These are phyloP conservation scores for Aspergillus pseudotamarii DNA, from an alignment of 2,329 filamentous ascomycete species.

Conservation along the genomic window DNA sequence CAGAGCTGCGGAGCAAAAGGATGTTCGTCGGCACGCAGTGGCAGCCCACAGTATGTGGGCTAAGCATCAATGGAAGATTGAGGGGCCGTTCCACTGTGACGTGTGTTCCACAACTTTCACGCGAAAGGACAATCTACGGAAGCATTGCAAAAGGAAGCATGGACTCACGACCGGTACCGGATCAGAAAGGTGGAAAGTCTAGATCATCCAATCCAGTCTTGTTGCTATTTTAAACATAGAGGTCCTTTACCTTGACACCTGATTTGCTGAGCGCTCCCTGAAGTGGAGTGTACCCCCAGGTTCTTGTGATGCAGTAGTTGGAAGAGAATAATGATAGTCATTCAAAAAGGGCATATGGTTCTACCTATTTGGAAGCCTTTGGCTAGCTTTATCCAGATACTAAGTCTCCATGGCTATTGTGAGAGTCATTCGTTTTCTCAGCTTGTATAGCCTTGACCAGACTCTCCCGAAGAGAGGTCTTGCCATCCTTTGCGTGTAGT, in stretches of 20 bases:
- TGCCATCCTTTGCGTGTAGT: too few relatives aligned
- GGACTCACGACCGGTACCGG: neutral
- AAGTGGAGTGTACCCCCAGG: too few relatives aligned
- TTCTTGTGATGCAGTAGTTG: too few relatives aligned
- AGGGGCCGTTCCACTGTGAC: neutral
- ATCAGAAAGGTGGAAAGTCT: neutral
- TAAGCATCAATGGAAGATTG: neutral
- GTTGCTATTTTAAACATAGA: neutral
- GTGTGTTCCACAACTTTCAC: fast-evolving
- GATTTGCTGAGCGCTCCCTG: too few relatives aligned
- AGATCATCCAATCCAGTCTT: neutral
- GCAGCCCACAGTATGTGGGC: neutral
- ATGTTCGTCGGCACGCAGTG: neutral
- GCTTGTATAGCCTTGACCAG: too few relatives aligned
- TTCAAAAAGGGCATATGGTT: too few relatives aligned
- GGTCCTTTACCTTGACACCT: neutral
- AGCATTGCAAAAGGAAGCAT: neutral
- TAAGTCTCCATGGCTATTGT: too few relatives aligned
- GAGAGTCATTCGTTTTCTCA: too few relatives aligned
- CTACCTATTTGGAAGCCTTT: too few relatives aligned
- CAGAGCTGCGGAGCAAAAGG: neutral
- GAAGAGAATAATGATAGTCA: too few relatives aligned
- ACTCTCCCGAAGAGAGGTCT: too few relatives aligned
- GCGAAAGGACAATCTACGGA: neutral
- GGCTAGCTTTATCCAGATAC: too few relatives aligned